These are phyloP conservation scores for Alternaria gansuensis DNA, from an alignment of 2,329 filamentous ascomycete species.

Conservation along the genomic window DNA sequence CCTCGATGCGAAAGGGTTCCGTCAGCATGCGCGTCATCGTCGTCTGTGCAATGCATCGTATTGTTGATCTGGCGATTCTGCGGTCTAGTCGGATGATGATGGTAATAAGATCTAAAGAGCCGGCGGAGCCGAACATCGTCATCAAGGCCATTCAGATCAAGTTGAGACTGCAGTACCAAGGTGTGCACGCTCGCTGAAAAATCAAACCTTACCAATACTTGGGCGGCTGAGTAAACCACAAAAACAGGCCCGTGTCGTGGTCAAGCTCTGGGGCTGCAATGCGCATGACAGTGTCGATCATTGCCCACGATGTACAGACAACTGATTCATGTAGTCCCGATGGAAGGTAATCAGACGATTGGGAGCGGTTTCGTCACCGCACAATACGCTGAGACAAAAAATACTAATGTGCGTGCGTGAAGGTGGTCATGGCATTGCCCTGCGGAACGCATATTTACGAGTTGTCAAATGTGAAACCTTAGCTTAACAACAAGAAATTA, in stretches of 20 bases:
- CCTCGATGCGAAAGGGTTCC: constrained; percentile 9
- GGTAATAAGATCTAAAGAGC: neutral
- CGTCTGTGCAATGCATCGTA: neutral
- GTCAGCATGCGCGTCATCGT: constrained; percentile 12
- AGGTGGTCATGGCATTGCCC: constrained; percentile 2
- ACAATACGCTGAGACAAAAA: neutral
- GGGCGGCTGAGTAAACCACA: neutral
- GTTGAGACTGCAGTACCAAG: constrained; percentile 6
- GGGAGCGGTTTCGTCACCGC: constrained; percentile 1
- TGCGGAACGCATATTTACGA: constrained; percentile 1
- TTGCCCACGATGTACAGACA: neutral
- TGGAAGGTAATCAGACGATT: constrained; percentile 1
- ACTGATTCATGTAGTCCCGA: constrained; percentile 5
- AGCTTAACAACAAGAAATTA: constrained; percentile 1
- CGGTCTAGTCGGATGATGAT: constrained; percentile 10
- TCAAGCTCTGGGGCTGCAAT: constrained; percentile 5
- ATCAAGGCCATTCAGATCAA: constrained; percentile 1
- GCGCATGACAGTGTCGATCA: constrained; percentile 9
- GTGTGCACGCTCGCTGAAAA: constrained; percentile 7
- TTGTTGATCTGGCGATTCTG: constrained; percentile 15
- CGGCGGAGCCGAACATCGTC: constrained; percentile 4
- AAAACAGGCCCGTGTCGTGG: constrained; percentile 1
- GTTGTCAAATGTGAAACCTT: constrained; percentile 8
- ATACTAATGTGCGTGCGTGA: neutral
- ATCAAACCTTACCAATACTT: neutral